A percentile compares a stretch with the other conserved stretches of the same genome.
These are phyloP conservation scores for Cucurbita pepo DNA, from an alignment of 306 rosid genomes.

Conservation along the genomic window DNA sequence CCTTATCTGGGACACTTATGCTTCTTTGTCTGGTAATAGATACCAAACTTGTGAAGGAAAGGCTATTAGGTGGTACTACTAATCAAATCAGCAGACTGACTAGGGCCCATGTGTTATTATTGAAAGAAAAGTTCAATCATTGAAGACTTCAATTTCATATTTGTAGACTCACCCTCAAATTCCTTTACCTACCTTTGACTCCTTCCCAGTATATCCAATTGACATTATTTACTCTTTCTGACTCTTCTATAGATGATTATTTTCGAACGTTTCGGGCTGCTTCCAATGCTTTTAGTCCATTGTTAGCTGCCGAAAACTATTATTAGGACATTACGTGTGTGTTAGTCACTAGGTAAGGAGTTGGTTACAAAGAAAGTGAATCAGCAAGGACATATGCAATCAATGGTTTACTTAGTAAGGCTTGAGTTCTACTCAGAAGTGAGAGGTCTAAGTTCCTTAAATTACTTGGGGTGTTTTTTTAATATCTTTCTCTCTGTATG, in stretches of 20 bases:
- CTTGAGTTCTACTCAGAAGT: background rate
- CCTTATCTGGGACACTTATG: background rate
- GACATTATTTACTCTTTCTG: background rate
- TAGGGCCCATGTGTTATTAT: slow-evolving; percentile 1
- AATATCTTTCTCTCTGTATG: background rate
- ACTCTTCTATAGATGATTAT: background rate
- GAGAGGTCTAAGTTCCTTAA: background rate
- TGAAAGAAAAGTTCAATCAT: background rate
- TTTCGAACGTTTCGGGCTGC: background rate
- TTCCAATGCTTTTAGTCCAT: background rate
- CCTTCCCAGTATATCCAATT: background rate
- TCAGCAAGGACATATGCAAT: background rate
- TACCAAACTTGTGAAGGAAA: background rate
- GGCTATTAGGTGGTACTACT: background rate
- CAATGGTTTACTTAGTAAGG: background rate
- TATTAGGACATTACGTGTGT: background rate
- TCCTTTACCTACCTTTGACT: slow-evolving; percentile 1
- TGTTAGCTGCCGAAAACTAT: background rate
- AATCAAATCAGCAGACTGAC: background rate
- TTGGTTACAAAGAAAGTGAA: no score
- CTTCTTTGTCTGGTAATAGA: background rate
- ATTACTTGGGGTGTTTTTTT: background rate
- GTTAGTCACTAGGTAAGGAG: background rate
- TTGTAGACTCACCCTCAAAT: background rate
- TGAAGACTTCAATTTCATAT: background rate